Base-by-base conservation (phyloP, 306 rosid species). In the Malus domestica region DNA sequence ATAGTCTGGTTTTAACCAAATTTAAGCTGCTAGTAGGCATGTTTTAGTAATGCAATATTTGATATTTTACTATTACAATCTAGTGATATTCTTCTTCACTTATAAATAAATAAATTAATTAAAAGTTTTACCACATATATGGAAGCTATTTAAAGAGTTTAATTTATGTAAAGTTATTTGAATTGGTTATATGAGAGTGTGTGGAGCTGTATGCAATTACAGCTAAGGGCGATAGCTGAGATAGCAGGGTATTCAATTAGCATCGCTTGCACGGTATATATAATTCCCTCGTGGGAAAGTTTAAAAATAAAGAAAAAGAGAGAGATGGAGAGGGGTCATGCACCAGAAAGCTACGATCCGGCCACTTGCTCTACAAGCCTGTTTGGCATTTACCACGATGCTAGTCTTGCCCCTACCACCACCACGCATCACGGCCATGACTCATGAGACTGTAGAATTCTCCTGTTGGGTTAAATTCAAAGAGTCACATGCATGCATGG, bases 351-450 rank as follows among this genome's bases (percentile, higher is more conserved):
- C 59, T 44, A 80, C 30, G 80, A 80, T 63, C 77, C 35, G 74
- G 79, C 83, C 83, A 82, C 67, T 44, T 52, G 77, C 19, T 42
- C 46, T 45, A 60, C 45, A 66, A 15, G 72, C 46, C 3, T 8
- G 63, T 72, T 69, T 75, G 84, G 76, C 63, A 75, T 82, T 84
- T 76, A 77, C 54, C 6, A 79, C 52, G 65, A 38, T 54, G 68
- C 77, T 35, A 52, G 14, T 35, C 54, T 57, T 49, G 14, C 46
- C 49, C 27, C 35, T 27, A 20, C 27, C 13, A 30, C 33, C 68
- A 71, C 46, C 23, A 3, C 16, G 40, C 40, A 49, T 30, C 11
- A 14, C 44, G 19, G 13, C 33, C 44, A 8, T 10, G 33, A 30
- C 6, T 16, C 44, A 8, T 10, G 33, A 30, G 68, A 71, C 74